phyloP scores from a whole-genome alignment of 495 filamentous ascomycete genomes.

The Penicillium psychrofluorescens region DNA sequence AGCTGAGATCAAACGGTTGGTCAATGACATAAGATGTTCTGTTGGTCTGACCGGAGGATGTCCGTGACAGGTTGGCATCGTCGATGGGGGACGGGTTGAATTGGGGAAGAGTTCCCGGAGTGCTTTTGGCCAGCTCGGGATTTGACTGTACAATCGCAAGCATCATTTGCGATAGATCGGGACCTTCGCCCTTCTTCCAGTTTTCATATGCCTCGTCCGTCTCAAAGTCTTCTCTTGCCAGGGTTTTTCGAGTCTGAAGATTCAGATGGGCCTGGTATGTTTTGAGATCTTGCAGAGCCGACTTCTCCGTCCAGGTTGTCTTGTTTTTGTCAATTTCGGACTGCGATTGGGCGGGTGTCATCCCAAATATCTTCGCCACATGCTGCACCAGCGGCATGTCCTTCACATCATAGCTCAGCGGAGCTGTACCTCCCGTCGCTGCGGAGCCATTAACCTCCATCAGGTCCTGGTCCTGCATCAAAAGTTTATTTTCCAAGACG shows the following conservation, averaged over 20 bases:
- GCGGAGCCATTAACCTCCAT: conserved; percentile 46
- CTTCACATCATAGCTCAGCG: conserved; percentile 83
- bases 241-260: conserved; percentile 66
- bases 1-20: conserved; percentile 69
- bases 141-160: conserved; percentile 78
- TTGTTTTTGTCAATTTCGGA: conserved; percentile 77
- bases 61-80: conserved; percentile 49
- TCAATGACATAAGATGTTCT: conserved; percentile 62
- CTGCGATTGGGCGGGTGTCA: conserved; percentile 69
- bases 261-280: conserved; percentile 83
- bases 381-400: conserved; percentile 92
- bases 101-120: conserved; percentile 43
- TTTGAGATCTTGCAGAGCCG: conserved; percentile 85
- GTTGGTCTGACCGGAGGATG: conserved; percentile 35
- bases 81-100: conserved; percentile 38
- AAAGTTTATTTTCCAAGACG: conserved; percentile 84
- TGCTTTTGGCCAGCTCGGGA: conserved; percentile 74
- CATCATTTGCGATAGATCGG: conserved; percentile 87
- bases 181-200: conserved; percentile 81
- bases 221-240: conserved; percentile 83
- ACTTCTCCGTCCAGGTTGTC: conserved; percentile 79
- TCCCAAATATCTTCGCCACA: conserved; percentile 77
- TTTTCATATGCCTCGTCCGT: conserved; percentile 79
- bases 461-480: conserved; percentile 92
- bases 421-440: conserved; percentile 68